Base-by-base conservation (phyloP, 306 rosid genomes). In the Arachis hypogaea region DNA sequence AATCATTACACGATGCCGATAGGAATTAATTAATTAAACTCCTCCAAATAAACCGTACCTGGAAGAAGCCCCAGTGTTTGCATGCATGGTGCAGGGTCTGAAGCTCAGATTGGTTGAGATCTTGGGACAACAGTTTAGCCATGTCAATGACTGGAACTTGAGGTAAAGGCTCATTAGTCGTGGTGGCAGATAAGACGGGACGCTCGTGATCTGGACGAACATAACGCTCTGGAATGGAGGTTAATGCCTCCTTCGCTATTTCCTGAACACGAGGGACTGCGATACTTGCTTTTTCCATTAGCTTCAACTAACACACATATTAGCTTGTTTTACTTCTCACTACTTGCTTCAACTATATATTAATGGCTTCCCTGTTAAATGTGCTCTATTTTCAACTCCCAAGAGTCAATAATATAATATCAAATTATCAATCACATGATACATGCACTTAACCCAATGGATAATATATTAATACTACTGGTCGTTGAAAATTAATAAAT, bases 21-120 rank as follows among this genome's bases (percentile, higher is more conserved):
- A 22, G 28, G 28, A 22, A 22, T 22, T 22, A 22, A 22, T 22
- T 22, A 22, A 22, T 43, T 5, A 43, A 43, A 16, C 18, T 16
- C 18, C 18, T 16, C 18, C 18, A 16, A 16, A 16, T 16, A 16
- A 43, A 43, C 5, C 8, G 51, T 46, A 82, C 86, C 83, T 82
- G 86, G 16, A 85, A 85, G 77, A 85, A 85, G 38, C 89, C 86
- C 89, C 89, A 82, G 0, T 82, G 52, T 77, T 74, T 74, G 81
- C 86, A 77, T 2, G 89, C 85, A 60, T 7, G 7, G 66, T 85
- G 81, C 3, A 85, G 12, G 42, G 54, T 82, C 11, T 79, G 44
- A 47, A 82, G 30, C 51, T 82, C 83, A 12, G 75, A 40, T 9
- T 14, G 68, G 63, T 63, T 10, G 58, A 11, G 58, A 60, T 69